Conservation (phyloP, 352 stramenopile species). For the Blastocystis sp. region DNA sequence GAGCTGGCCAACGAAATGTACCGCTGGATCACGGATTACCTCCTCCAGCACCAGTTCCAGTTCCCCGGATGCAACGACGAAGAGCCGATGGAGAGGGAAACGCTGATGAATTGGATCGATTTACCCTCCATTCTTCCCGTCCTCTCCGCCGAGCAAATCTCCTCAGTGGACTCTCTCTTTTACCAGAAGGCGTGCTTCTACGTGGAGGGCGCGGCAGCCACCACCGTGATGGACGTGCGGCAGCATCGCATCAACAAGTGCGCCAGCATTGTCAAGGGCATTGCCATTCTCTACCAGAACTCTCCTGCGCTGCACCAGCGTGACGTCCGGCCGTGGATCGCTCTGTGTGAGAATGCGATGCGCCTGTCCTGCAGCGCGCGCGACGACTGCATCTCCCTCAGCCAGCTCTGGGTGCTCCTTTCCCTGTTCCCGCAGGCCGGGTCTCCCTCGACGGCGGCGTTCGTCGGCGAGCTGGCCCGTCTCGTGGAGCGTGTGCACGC, state of each 20-base stretch:
- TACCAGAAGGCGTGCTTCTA: background rate
- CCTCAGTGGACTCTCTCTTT: background rate
- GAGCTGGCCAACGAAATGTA: background rate
- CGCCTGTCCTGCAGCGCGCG: background rate
- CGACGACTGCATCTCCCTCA: conserved; percentile 7
- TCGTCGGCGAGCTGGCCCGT: background rate
- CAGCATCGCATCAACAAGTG: conserved; percentile 17
- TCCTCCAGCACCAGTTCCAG: background rate
- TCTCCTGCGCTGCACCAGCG: background rate
- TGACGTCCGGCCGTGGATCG: background rate
- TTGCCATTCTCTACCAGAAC: conserved; percentile 21
- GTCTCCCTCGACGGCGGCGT: background rate
- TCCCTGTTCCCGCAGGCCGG: background rate
- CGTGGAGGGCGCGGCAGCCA: background rate
- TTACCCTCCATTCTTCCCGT: background rate
- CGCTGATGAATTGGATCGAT: conserved; percentile 12
- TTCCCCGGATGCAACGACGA: background rate
- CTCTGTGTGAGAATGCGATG: background rate
- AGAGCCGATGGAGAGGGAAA: background rate
- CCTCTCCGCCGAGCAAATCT: background rate
- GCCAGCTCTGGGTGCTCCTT: conserved; percentile 13
- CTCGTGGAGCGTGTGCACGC: background rate
- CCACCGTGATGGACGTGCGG: conserved; percentile 1
- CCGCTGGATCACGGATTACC: background rate
- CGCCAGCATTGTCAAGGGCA: conserved; percentile 15